A percentile compares a stretch with the other conserved stretches of the same genome.
These are phyloP conservation scores for Halophytophthora polymorphica DNA, from an alignment of 352 stramenopile species.

Conservation along the genomic window DNA sequence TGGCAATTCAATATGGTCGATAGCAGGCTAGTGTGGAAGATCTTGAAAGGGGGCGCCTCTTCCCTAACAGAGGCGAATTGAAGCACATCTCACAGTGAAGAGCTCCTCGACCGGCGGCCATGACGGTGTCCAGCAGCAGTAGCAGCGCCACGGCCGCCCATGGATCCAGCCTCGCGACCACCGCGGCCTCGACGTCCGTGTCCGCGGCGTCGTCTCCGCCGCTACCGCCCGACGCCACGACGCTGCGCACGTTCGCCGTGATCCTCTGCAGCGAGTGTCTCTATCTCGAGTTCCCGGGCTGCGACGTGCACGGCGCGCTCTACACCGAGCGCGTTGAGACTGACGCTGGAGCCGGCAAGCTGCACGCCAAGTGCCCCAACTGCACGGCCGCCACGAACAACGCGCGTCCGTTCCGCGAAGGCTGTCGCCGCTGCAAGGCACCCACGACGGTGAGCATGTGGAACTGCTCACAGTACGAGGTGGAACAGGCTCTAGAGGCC, in stretches of 20 bases:
- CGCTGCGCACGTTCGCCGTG: slow-evolving; percentile 68
- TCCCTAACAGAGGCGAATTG: not conserved
- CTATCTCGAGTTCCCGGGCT: slow-evolving; percentile 88
- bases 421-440: slow-evolving; percentile 79
- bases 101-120: slow-evolving; percentile 4
- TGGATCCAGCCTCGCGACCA: not conserved
- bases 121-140: slow-evolving; percentile 50
- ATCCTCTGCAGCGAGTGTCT: slow-evolving; percentile 80
- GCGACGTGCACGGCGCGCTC: slow-evolving; percentile 79
- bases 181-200: not conserved
- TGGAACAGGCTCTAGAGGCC: slow-evolving; percentile 59
- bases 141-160: slow-evolving; percentile 6
- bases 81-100: no score
- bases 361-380: slow-evolving; percentile 79
- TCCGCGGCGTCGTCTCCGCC: not conserved
- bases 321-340: slow-evolving; percentile 65
- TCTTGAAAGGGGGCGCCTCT: slow-evolving; percentile 1
- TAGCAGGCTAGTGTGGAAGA: no score
- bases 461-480: slow-evolving; percentile 59
- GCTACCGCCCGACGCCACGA: slow-evolving; percentile 4
- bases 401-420: slow-evolving; percentile 78
- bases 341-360: slow-evolving; percentile 11
- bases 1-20: no score
- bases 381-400: slow-evolving; percentile 83
- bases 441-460: slow-evolving; percentile 72